Conservation (phyloP, 1,284 basidiomycete genomes). For the Rhodotorula sp. region DNA sequence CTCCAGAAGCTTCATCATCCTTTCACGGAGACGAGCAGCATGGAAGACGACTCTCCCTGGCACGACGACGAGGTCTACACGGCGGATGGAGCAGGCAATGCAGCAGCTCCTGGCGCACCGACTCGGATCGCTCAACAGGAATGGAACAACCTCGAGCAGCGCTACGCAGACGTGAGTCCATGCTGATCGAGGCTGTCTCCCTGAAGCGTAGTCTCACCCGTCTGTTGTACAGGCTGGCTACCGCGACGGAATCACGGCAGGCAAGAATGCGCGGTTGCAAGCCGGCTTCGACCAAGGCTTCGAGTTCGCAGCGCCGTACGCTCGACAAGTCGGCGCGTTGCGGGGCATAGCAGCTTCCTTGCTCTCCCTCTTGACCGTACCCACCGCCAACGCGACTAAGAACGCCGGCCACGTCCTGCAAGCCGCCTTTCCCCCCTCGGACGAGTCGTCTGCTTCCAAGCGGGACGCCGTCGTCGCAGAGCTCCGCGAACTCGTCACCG, state of each 20-base stretch:
- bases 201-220: not conserved
- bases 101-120: not conserved
- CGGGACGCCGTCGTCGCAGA: constrained; percentile 47
- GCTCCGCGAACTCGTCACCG: constrained; percentile 56
- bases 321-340: constrained; percentile 66
- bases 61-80: constrained; percentile 35
- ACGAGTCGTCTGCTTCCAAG: not conserved
- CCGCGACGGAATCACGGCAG: constrained; percentile 78
- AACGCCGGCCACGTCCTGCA: constrained; percentile 12
- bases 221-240: constrained; percentile 67
- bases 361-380: constrained; percentile 55
- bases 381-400: constrained; percentile 26
- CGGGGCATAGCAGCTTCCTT: constrained; percentile 66
- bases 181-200: not conserved
- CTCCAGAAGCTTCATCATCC: too few relatives aligned
- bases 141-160: constrained; percentile 39
- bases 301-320: constrained; percentile 66
- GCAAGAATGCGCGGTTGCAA: constrained; percentile 75
- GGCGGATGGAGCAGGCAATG: not conserved
- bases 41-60: constrained; percentile 42
- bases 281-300: constrained; percentile 78
- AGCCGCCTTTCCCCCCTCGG: constrained; percentile 37
- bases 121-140: constrained; percentile 37
- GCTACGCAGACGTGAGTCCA: constrained; percentile 39
- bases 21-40: not conserved